Evolutionary conservation across 1,284 basidiomycete genomes (phyloP).

Genomic region (Butyriboletus appendiculatus): DNA sequence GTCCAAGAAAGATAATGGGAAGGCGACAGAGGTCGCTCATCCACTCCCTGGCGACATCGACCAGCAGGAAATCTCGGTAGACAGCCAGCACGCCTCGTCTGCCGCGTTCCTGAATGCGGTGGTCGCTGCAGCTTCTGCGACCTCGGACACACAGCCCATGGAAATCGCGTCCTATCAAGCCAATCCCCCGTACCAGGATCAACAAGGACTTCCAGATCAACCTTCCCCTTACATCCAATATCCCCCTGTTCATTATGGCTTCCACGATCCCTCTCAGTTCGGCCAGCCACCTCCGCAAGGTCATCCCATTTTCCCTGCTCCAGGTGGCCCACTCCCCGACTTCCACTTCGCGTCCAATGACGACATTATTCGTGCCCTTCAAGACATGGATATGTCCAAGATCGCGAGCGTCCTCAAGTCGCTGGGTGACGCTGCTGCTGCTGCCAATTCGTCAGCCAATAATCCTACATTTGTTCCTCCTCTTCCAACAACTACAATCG

Average conservation of each 20-base stretch:
- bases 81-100: slow-evolving; percentile 41
- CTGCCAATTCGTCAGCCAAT: slow-evolving; percentile 40
- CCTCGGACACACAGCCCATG: slow-evolving; percentile 34
- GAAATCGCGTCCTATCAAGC: slow-evolving; percentile 27
- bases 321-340: slow-evolving; percentile 42
- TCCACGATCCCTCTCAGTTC: slow-evolving; percentile 35
- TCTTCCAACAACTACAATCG: slow-evolving; percentile 19
- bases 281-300: slow-evolving; percentile 27
- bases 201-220: slow-evolving; percentile 30
- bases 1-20: slow-evolving; percentile 38
- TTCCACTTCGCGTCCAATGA: slow-evolving; percentile 64
- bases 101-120: slow-evolving; percentile 62
- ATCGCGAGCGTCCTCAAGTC: slow-evolving; percentile 64
- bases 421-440: slow-evolving; percentile 57
- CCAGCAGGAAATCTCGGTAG: slow-evolving; percentile 32
- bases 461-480: slow-evolving; percentile 38
- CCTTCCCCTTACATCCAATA: slow-evolving; percentile 32
- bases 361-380: slow-evolving; percentile 67
- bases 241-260: slow-evolving; percentile 28
- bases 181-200: slow-evolving; percentile 32
- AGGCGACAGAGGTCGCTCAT: slow-evolving; percentile 37
- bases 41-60: slow-evolving; percentile 10
- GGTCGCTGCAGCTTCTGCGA: slow-evolving; percentile 54
- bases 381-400: slow-evolving; percentile 70
- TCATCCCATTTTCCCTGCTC: slow-evolving; percentile 35